Evolutionary conservation across 2,329 filamentous ascomycete species (phyloP).

Genomic region (Aspergillus quadricinctus): DNA sequence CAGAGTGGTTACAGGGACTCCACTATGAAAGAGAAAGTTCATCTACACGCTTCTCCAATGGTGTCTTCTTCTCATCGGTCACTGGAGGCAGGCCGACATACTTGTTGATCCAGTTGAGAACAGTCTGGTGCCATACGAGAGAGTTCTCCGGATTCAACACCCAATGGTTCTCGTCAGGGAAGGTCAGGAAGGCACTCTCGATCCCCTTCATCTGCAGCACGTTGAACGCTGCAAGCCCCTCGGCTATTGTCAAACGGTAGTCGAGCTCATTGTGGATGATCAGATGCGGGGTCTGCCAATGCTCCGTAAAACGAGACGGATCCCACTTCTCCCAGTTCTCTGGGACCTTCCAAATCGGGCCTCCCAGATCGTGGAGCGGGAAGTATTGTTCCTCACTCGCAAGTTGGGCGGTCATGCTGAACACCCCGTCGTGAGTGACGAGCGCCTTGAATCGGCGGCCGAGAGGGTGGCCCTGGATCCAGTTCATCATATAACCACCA

Average conservation of each 20-base stretch:
- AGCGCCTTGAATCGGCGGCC: conserved; percentile 55
- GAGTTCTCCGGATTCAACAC: conserved; percentile 90
- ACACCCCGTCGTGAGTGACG: conserved; percentile 51
- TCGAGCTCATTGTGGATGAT: conserved; percentile 89
- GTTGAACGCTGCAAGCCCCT: conserved; percentile 82
- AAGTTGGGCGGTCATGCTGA: conserved; percentile 42
- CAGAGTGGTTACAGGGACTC: neutral
- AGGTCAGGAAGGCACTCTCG: conserved; percentile 73
- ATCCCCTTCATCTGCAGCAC: conserved; percentile 71
- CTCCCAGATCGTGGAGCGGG: conserved; percentile 50
- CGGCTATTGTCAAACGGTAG: conserved; percentile 79
- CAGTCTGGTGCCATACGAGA: conserved; percentile 82
- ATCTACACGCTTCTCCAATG: conserved; percentile 13
- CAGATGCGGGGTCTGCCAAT: conserved; percentile 84
- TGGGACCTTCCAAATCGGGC: conserved; percentile 47
- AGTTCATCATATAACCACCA: conserved; percentile 60
- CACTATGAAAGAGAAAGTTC: conserved; percentile 16
- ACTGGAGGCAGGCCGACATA: conserved; percentile 51
- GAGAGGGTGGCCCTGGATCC: conserved; percentile 53
- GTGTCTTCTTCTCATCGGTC: conserved; percentile 21
- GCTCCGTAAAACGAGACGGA: conserved; percentile 50
- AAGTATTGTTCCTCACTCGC: conserved; percentile 54
- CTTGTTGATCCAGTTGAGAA: conserved; percentile 70
- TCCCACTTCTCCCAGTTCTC: conserved; percentile 56
- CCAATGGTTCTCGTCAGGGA: conserved; percentile 78